Percentiles rank a stretch among this genome's conserved stretches.
Evolutionary conservation across 768 basidiomycete genomes (phyloP).

Genomic region (Mycena polygramma): DNA sequence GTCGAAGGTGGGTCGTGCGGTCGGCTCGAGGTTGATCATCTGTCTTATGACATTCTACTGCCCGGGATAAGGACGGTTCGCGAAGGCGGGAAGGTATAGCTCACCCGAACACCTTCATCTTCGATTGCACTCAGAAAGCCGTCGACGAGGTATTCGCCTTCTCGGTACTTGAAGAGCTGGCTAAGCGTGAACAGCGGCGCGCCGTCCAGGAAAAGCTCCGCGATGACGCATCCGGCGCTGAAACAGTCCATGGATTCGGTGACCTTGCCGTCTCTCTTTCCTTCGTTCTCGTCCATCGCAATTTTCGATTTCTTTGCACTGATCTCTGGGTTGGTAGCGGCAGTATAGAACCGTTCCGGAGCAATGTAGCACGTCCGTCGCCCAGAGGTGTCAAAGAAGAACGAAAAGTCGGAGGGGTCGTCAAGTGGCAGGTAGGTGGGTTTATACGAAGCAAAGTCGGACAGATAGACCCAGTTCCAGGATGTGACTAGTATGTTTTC

Average conservation of each 20-base stretch:
- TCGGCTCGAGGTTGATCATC: conserved; percentile 90
- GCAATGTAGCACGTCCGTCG: conserved; percentile 96
- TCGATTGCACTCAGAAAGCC: conserved; percentile 79
- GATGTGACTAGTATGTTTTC: conserved; percentile 97
- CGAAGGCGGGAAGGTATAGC: conserved; percentile 33
- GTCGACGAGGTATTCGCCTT: conserved; percentile 86
- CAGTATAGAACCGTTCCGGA: conserved; percentile 93
- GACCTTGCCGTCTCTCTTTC: conserved; percentile 82
- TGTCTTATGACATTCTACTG: conserved; percentile 85
- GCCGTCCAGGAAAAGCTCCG: conserved; percentile 96
- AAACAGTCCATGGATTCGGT: conserved; percentile 99
- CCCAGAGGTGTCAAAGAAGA: conserved; percentile 97
- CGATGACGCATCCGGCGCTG: conserved; percentile 93
- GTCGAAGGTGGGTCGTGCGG: conserved; percentile 85
- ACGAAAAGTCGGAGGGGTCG: conserved; percentile 97
- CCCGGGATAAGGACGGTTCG: conserved; percentile 42
- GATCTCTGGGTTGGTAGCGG: conserved; percentile 74
- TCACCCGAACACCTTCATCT: conserved; percentile 86
- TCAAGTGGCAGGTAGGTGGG: conserved; percentile 95
- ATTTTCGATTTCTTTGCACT: conserved; percentile 74
- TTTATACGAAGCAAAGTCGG: conserved; percentile 97
- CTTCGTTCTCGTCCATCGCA: conserved; percentile 66
- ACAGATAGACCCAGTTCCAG: conserved; percentile 95
- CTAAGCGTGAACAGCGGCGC: conserved; percentile 93
- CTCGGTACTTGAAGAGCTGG: conserved; percentile 94